phyloP scores from a whole-genome alignment of 352 stramenopile species.

The Phytophthora kernoviae region DNA sequence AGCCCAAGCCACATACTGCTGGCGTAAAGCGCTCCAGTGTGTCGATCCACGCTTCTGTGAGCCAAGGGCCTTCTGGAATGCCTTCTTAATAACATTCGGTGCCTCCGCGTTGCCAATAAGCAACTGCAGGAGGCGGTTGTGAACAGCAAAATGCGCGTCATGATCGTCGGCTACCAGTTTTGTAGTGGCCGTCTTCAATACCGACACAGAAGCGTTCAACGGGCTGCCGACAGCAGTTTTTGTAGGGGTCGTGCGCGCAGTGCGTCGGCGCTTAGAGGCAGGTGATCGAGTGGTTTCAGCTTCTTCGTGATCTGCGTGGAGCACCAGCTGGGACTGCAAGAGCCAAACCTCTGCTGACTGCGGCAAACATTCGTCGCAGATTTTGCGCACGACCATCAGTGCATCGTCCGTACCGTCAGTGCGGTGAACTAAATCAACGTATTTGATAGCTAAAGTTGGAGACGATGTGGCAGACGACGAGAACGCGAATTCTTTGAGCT shows the following conservation, averaged over 20 bases:
- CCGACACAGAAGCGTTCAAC: slow-evolving; percentile 40
- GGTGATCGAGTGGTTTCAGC: slow-evolving; percentile 11
- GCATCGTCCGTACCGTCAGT: slow-evolving; percentile 58
- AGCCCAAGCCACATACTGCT: slow-evolving; percentile 75
- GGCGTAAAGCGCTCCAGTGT: slow-evolving; percentile 61
- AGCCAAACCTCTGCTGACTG: slow-evolving; percentile 61
- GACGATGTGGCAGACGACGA: slow-evolving; percentile 18
- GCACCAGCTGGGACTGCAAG: slow-evolving; percentile 72
- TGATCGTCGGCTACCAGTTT: slow-evolving; percentile 47
- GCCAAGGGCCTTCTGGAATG: slow-evolving; percentile 58
- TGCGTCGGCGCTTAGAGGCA: slow-evolving; percentile 60
- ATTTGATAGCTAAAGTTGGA: slow-evolving; percentile 50
- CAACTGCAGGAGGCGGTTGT: slow-evolving; percentile 61
- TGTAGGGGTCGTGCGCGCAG: slow-evolving; percentile 31
- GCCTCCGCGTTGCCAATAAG: slow-evolving; percentile 38
- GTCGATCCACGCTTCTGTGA: slow-evolving; percentile 49
- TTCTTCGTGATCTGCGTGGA: slow-evolving; percentile 47
- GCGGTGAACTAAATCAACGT: slow-evolving; percentile 77
- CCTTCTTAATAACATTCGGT: slow-evolving; percentile 38
- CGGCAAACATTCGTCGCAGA: slow-evolving; percentile 43
- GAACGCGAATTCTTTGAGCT: slow-evolving; percentile 58
- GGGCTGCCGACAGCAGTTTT: slow-evolving; percentile 20
- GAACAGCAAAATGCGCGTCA: slow-evolving; percentile 53
- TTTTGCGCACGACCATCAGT: slow-evolving; percentile 43
- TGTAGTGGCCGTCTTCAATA: slow-evolving; percentile 56